Evolutionary conservation across 2,329 filamentous ascomycete genomes (phyloP).

Genomic region (Cladosporium oxysporum): DNA sequence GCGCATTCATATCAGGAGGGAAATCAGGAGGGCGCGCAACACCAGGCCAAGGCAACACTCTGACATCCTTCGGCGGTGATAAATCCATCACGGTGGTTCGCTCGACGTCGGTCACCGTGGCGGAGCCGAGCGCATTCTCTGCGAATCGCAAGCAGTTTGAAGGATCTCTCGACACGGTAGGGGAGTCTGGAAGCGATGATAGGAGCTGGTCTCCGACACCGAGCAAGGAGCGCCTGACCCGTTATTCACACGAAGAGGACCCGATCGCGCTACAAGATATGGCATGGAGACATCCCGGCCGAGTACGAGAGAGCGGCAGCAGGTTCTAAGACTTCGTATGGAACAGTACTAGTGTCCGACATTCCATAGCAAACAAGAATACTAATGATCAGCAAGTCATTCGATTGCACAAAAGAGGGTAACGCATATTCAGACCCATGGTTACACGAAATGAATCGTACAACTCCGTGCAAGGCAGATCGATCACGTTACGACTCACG

Average conservation of each 20-base stretch:
- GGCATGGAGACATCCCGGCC: neutral
- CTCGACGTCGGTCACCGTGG: constrained; percentile 5
- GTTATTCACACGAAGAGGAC: constrained; percentile 9
- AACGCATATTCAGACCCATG: neutral
- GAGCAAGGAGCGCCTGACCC: constrained; percentile 13
- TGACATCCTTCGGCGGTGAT: neutral
- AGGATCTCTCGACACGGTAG: neutral
- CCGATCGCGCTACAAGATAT: constrained; percentile 2
- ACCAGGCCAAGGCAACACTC: neutral
- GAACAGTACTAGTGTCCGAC: neutral
- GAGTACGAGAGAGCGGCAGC: neutral
- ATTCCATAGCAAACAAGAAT: neutral
- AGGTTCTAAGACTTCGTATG: neutral
- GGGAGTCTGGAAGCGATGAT: neutral
- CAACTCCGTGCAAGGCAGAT: neutral
- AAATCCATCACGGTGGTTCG: constrained; percentile 18
- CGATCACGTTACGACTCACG: too few species aligned
- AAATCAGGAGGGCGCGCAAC: neutral
- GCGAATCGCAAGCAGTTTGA: neutral
- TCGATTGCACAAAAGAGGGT: neutral
- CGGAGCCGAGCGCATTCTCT: neutral
- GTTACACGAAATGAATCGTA: neutral
- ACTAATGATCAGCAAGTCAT: neutral
- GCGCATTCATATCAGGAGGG: constrained; percentile 18
- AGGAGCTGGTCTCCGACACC: neutral